Percentiles rank a stretch among this genome's conserved stretches.
Conservation (phyloP, 2,329 filamentous ascomycete species). For the Nemania sp. region DNA sequence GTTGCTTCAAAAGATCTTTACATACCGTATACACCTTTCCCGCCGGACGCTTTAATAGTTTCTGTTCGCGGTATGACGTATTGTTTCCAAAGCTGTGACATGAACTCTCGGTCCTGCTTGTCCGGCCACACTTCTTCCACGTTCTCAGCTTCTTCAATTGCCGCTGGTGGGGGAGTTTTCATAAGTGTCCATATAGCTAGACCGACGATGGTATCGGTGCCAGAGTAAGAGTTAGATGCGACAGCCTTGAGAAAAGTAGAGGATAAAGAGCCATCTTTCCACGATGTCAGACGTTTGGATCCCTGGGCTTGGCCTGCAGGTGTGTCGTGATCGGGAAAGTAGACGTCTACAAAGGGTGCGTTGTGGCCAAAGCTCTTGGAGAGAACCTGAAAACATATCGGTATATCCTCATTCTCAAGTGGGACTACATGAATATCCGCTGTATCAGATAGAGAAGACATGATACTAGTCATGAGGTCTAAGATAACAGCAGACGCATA, state of each 20-base stretch:
- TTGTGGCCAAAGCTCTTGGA: conserved; percentile 33
- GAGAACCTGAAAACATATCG: conserved; percentile 30
- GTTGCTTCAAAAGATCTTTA: neutral
- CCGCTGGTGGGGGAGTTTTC: conserved; percentile 29
- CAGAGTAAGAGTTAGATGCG: conserved; percentile 21
- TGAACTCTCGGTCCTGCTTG: conserved; percentile 30
- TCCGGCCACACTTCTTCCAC: conserved; percentile 32
- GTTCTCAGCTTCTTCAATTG: conserved; percentile 29
- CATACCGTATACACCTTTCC: conserved; percentile 32
- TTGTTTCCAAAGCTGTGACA: conserved; percentile 31
- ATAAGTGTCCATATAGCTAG: conserved; percentile 36
- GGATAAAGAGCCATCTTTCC: conserved; percentile 18
- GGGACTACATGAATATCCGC: no score
- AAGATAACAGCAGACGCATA: no score
- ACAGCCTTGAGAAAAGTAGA: conserved; percentile 33
- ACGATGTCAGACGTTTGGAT: conserved; percentile 23
- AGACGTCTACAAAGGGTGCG: conserved; percentile 33
- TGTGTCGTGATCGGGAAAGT: conserved; percentile 34
- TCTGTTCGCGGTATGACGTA: conserved; percentile 31
- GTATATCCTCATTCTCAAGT: conserved; percentile 34
- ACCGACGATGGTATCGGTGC: no score
- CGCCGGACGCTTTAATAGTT: conserved; percentile 21
- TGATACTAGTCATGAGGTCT: no score
- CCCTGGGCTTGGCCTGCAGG: conserved; percentile 27
- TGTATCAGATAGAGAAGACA: no score